These are phyloP conservation scores for Staphylotrichum longicolle DNA, from an alignment of 495 filamentous ascomycete genomes.

Conservation along the genomic window DNA sequence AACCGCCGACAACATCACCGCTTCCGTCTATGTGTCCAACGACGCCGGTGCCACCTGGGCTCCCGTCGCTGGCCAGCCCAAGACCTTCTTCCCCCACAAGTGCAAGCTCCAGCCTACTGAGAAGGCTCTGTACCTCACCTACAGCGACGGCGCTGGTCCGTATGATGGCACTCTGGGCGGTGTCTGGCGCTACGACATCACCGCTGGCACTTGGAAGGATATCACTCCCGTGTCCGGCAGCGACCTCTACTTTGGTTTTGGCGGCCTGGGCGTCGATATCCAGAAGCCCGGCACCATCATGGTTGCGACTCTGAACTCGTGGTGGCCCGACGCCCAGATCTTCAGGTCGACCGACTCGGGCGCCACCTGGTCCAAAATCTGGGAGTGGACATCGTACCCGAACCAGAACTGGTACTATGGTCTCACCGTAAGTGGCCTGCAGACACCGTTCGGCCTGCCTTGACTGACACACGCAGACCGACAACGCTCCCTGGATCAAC, in stretches of 20 bases:
- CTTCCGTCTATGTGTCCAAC: slow-evolving; percentile 53
- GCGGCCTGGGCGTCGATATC: slow-evolving; percentile 55
- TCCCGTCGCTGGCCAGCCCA: slow-evolving; percentile 49
- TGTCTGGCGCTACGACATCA: slow-evolving; percentile 54
- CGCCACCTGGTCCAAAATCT: slow-evolving; percentile 50
- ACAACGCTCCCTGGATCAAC: slow-evolving; percentile 51
- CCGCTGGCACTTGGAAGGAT: slow-evolving; percentile 50
- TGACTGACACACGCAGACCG: slow-evolving; percentile 27
- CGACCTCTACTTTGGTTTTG: slow-evolving; percentile 52
- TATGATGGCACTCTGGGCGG: slow-evolving; percentile 53
- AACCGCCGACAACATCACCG: slow-evolving; percentile 50
- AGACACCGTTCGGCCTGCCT: neutral
- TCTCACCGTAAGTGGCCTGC: slow-evolving; percentile 37
- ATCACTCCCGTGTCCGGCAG: slow-evolving; percentile 51
- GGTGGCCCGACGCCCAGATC: slow-evolving; percentile 59
- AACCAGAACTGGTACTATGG: slow-evolving; percentile 46
- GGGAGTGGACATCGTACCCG: slow-evolving; percentile 53
- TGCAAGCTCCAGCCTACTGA: slow-evolving; percentile 52
- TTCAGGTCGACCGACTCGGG: slow-evolving; percentile 56
- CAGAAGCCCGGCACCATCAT: slow-evolving; percentile 55
- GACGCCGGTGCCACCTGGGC: slow-evolving; percentile 55
- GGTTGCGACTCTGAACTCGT: slow-evolving; percentile 55
- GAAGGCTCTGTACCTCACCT: slow-evolving; percentile 56
- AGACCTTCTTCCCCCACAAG: slow-evolving; percentile 55
- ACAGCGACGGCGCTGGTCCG: slow-evolving; percentile 54